A percentile compares a stretch with the other conserved stretches of the same genome.
Conservation (phyloP, 805 yeast genomes). For the Candida endomychidarum region DNA sequence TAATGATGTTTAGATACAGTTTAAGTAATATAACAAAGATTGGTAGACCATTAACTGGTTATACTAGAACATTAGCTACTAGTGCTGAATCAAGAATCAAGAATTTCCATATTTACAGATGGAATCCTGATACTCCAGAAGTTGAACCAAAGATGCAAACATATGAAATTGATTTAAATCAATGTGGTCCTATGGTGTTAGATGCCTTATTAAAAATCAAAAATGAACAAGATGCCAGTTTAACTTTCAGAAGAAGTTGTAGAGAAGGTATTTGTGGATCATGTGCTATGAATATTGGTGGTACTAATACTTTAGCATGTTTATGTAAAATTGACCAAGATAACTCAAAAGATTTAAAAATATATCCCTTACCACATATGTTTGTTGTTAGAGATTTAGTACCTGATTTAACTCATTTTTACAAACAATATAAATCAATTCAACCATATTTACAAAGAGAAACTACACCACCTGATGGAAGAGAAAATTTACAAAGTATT, state of each 20-base stretch:
- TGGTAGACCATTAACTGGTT: not conserved
- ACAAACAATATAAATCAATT: constrained; percentile 97
- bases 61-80: constrained; percentile 45
- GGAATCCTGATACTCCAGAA: constrained; percentile 97
- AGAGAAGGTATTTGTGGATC: constrained; percentile 99
- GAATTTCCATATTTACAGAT: constrained; percentile 90
- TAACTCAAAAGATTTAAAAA: constrained; percentile 69
- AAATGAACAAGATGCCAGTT: constrained; percentile 93
- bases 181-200: constrained; percentile 96
- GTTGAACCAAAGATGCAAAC: constrained; percentile 83
- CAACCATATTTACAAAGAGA: constrained; percentile 94
- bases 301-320: constrained; percentile 95
- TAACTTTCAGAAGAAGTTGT: constrained; percentile 97
- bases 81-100: constrained; percentile 61
- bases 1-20: constrained; percentile 4
- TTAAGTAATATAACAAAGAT: constrained; percentile 3
- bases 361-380: constrained; percentile 98
- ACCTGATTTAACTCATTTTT: constrained; percentile 96
- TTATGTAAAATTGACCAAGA: constrained; percentile 89
- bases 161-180: constrained; percentile 81
- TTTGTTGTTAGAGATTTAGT: constrained; percentile 95
- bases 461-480: constrained; percentile 80
- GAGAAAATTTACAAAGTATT: constrained; percentile 86
- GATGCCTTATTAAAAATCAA: constrained; percentile 94
- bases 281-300: constrained; percentile 99